Conservation (phyloP, 2,329 filamentous ascomycete genomes). For the Aspergillus luchuensis region DNA sequence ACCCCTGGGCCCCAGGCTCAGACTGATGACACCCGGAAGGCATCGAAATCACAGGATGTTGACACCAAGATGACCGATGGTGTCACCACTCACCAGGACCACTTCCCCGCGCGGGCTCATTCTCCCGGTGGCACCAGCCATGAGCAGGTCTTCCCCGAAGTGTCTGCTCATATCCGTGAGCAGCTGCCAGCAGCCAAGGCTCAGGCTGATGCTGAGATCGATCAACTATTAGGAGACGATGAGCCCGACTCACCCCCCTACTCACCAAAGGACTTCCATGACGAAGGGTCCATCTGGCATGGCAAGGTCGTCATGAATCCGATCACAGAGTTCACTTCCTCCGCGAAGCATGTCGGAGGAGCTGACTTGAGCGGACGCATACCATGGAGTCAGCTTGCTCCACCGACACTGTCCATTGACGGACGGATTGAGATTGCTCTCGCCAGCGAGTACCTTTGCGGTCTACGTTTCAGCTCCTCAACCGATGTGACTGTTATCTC, state of each 20-base stretch:
- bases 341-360: slow-evolving; percentile 82
- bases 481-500: slow-evolving; percentile 84
- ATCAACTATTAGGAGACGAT: slow-evolving; percentile 81
- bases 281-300: slow-evolving; percentile 75
- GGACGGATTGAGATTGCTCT: slow-evolving; percentile 74
- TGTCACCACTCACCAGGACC: slow-evolving; percentile 68
- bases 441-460: slow-evolving; percentile 88
- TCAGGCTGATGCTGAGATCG: slow-evolving; percentile 80
- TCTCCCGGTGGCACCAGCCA: slow-evolving; percentile 62
- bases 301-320: slow-evolving; percentile 75
- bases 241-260: slow-evolving; percentile 81
- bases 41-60: slow-evolving; percentile 32
- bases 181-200: slow-evolving; percentile 50
- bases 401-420: slow-evolving; percentile 65
- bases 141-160: slow-evolving; percentile 48
- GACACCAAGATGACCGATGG: slow-evolving; percentile 52
- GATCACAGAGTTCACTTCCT: slow-evolving; percentile 72
- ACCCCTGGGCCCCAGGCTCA: slow-evolving; percentile 30
- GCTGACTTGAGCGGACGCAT: slow-evolving; percentile 69
- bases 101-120: slow-evolving; percentile 79
- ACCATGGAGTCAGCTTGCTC: slow-evolving; percentile 76
- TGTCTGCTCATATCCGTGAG: slow-evolving; percentile 41
- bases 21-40: slow-evolving; percentile 19
- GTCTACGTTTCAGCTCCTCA: slow-evolving; percentile 76
- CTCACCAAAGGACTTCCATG: slow-evolving; percentile 73